Base-by-base conservation (phyloP, 2,329 filamentous ascomycete species). In the Pezizomycotina sp. region DNA sequence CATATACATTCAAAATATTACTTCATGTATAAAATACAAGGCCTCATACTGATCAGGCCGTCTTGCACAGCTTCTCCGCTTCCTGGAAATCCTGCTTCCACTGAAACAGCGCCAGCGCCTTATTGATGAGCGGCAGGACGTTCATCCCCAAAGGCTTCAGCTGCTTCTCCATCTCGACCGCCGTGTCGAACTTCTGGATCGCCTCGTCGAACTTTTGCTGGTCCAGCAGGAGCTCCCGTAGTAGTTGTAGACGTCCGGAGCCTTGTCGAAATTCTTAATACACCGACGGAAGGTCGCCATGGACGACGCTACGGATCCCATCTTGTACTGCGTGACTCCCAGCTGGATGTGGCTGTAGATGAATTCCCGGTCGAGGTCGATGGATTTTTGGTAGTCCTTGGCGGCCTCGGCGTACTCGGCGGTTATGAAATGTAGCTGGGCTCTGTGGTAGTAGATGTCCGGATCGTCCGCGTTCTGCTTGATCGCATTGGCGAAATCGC, bases 281-380 rank as follows among this genome's bases (percentile, higher is more conserved):
- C 83, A 92, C 47, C 84, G 71, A 51, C 86, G 74, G 74, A 98
- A 95, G 4, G 89, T 98, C 22, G 89, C 86, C 83, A 95, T 95
- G 29, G 84, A 92, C 6, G 84, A 93, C 5, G 89, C 89, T 40
- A 98, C 79, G 19, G 82, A 92, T 50, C 89, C 89, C 78, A 95
- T 91, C 74, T 98, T 98, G 68, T 98, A 98, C 62, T 98, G 89
- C 31, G 89, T 98, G 34, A 98, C 89, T 58, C 89, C 89, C 27
- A 98, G 79, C 61, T 98, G 89, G 54, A 98, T 98, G 63, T 98
- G 89, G 5, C 86, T 95, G 69, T 92, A 98, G 63, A 98, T 98
- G 61, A 98, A 98, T 50, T 81, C 75, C 50, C 74, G 71, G 64
- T 98, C 89, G 19, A 98, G 70, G 52, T 98, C 89, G 53, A 98